Base-by-base conservation (phyloP, 371 early-diverging fungal species). In the Phascolomyces articulosus region DNA sequence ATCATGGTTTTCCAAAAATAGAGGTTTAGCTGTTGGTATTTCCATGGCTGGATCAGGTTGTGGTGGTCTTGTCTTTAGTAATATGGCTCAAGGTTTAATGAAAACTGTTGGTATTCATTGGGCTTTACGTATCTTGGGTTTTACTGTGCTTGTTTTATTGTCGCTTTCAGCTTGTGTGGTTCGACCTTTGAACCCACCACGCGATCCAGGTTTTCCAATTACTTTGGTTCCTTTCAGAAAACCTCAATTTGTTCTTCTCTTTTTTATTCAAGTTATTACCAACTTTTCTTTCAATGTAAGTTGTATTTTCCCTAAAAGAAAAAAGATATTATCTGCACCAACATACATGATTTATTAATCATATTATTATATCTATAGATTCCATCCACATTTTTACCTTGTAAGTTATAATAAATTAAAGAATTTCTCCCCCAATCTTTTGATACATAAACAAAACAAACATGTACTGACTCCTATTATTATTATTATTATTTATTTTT, bases 11-110 rank as follows among this genome's bases (percentile, higher is more conserved):
- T 60, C 66, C 58, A 83, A 84, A 61, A 51, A 80, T 53, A 84
- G 91, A 16, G 89, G 89, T 1, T 60, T 91, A 44, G 90, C 89
- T 3, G 87, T 87, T 15, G 93, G 93, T 9, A 67, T 91, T 29
- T 88, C 90, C 15, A 78, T 66, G 8, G 49, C 67, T 48, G 67
- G 57, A 21, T 62, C 61, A 23, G 85, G 85, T 27, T 63, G 87
- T 27, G 90, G 90, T 40, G 91, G 89, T 13, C 69, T 91, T 28
- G 75, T 75, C 49, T 56, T 88, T 24, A 69, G 83, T 34, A 82
- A 85, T 55, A 67, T 80, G 10, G 77, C 78, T 0, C 80, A 81
- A 9, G 76, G 80, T 2, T 65, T 85, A 48, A 67, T 87, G 26
- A 60, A 70, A 8, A 44, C 67, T 6, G 40, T 88, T 11, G 87